phyloP scores from a whole-genome alignment of 1,284 basidiomycete species.

The Puccinia polysora region DNA sequence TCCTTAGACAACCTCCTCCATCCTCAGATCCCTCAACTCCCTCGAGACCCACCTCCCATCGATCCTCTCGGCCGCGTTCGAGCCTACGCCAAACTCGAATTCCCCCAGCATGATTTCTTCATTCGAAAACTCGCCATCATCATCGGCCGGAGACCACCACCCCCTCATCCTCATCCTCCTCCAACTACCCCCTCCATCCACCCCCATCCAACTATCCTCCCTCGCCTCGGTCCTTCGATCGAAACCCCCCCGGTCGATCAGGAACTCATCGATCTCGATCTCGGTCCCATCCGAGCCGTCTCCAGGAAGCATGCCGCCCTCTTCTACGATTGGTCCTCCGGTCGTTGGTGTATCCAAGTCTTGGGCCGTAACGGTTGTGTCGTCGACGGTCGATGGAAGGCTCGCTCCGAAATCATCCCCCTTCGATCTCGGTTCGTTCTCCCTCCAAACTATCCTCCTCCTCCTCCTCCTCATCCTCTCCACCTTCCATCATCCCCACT shows the following conservation, averaged over 20 bases:
- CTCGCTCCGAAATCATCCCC: slow-evolving; percentile 75
- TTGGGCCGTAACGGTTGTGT: slow-evolving; percentile 93
- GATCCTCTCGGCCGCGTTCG: slow-evolving; percentile 4
- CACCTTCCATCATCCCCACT: background rate
- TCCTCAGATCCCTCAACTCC: background rate
- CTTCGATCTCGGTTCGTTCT: slow-evolving; percentile 69
- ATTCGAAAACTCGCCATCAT: slow-evolving; percentile 27
- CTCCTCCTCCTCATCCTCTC: background rate
- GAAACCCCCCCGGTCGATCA: no score
- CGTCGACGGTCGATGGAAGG: slow-evolving; percentile 93
- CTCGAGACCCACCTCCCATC: background rate
- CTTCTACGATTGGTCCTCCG: slow-evolving; percentile 79
- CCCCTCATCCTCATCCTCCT: background rate
- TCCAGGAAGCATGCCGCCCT: slow-evolving; percentile 93
- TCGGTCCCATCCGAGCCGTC: slow-evolving; percentile 93
- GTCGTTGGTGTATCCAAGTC: slow-evolving; percentile 83
- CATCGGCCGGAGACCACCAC: slow-evolving; percentile 34
- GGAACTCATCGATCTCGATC: slow-evolving; percentile 69
- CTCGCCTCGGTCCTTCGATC: background rate
- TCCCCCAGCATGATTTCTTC: slow-evolving; percentile 43
- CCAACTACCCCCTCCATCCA: background rate
- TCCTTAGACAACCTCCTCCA: no score
- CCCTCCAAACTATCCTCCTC: background rate
- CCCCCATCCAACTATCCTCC: background rate
- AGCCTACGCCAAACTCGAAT: slow-evolving; percentile 41